Conservation (phyloP, 1,284 basidiomycete genomes). For the Entoloma clypeatum region DNA sequence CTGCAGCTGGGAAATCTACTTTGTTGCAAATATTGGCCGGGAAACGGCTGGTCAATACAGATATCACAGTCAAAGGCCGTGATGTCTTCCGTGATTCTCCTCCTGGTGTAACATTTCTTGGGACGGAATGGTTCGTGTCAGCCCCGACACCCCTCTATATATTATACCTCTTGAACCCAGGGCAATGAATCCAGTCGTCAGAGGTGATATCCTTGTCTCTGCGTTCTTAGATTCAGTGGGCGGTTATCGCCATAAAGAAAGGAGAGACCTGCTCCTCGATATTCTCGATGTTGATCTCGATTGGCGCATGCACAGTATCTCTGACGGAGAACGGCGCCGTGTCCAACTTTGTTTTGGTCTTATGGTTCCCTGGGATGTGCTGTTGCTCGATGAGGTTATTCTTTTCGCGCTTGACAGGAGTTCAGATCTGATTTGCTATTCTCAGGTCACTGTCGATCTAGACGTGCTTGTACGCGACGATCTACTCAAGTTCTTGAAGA, state of each 20-base stretch:
- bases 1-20: conserved; percentile 91
- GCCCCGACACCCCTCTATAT: conserved; percentile 5
- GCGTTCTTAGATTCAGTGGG: conserved; percentile 94
- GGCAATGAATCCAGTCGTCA: conserved; percentile 96
- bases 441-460: conserved; percentile 95
- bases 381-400: conserved; percentile 87
- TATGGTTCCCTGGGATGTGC: conserved; percentile 93
- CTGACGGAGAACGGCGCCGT: conserved; percentile 88
- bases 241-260: conserved; percentile 89
- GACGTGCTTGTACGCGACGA: conserved; percentile 95
- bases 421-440: conserved; percentile 3
- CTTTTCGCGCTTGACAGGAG: conserved; percentile 2
- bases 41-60: conserved; percentile 70
- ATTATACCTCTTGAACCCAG: conserved; percentile 35
- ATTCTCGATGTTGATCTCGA: conserved; percentile 94
- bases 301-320: conserved; percentile 91
- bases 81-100: conserved; percentile 83
- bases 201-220: conserved; percentile 85
- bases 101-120: conserved; percentile 83
- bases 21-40: conserved; percentile 93
- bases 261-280: conserved; percentile 83
- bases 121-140: conserved; percentile 76
- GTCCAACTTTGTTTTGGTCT: conserved; percentile 97
- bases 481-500: conserved; percentile 82
- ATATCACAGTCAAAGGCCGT: conserved; percentile 69